Percentiles rank a stretch among this genome's conserved stretches.
Conservation (phyloP, 495 filamentous ascomycete species). For the Aspergillus nidulans region DNA sequence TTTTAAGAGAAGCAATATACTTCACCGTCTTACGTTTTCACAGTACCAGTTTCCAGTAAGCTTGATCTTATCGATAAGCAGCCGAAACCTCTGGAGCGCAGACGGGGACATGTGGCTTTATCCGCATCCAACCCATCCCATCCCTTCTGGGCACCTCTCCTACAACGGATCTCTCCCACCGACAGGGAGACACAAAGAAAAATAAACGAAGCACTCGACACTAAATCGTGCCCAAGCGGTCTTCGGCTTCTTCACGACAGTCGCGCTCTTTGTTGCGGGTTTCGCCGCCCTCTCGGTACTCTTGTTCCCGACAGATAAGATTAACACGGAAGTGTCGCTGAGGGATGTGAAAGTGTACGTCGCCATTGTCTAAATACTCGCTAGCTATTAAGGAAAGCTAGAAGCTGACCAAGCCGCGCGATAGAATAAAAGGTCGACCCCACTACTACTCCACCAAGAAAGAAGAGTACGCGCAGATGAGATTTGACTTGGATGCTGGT, state of each 20-base stretch:
- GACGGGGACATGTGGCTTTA: slow-evolving; percentile 35
- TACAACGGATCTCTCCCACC: neutral
- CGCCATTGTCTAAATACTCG: neutral
- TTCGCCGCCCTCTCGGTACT: slow-evolving; percentile 76
- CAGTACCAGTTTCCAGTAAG: neutral
- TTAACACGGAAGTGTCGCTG: slow-evolving; percentile 59
- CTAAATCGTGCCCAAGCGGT: slow-evolving; percentile 82
- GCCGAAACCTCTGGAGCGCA: slow-evolving; percentile 19
- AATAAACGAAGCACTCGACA: slow-evolving; percentile 83
- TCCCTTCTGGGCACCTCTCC: neutral
- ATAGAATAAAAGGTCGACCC: slow-evolving; percentile 77
- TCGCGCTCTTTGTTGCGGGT: slow-evolving; percentile 74
- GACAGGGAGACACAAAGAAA: neutral
- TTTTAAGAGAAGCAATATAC: too few species aligned
- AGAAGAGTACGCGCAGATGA: slow-evolving; percentile 91
- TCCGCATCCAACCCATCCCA: slow-evolving; percentile 3
- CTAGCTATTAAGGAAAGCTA: neutral
- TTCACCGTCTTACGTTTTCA: too few species aligned
- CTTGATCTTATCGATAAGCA: slow-evolving; percentile 21
- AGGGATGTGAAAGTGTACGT: slow-evolving; percentile 84
- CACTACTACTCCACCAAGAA: slow-evolving; percentile 90
- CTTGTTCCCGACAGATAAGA: slow-evolving; percentile 59
- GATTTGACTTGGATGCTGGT: slow-evolving; percentile 83
- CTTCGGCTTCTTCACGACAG: slow-evolving; percentile 97
- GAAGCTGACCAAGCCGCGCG: neutral